Conservation (phyloP, 2,329 filamentous ascomycete species). For the Cladosporium sp. region DNA sequence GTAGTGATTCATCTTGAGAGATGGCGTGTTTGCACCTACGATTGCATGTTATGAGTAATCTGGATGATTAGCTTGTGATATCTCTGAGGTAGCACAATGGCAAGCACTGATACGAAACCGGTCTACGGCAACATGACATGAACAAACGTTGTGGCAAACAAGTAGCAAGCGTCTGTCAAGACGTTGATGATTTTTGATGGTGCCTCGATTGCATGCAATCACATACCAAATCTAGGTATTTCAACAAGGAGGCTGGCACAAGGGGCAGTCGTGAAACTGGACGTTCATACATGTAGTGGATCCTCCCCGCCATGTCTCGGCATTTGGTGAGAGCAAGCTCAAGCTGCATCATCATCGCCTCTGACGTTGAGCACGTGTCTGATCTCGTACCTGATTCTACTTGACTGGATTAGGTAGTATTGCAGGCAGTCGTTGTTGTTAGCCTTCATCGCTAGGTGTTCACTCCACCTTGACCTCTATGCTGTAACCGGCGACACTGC, state of each 20-base stretch:
- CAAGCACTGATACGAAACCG: background rate
- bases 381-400: background rate
- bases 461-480: background rate
- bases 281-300: background rate
- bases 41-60: background rate
- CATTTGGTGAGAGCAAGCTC: slow-evolving; percentile 7
- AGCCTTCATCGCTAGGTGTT: too few relatives aligned
- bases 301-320: slow-evolving; percentile 6
- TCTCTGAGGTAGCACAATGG: background rate
- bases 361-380: slow-evolving; percentile 1
- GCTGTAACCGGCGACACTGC: background rate
- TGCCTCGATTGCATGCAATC: background rate
- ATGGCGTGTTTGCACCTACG: background rate
- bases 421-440: background rate
- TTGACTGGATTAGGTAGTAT: background rate
- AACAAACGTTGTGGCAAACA: background rate
- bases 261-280: background rate
- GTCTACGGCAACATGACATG: background rate
- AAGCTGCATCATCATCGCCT: background rate
- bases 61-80: background rate
- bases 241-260: background rate
- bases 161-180: background rate
- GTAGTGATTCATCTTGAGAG: background rate
- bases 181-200: background rate
- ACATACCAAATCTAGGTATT: background rate